A percentile compares a stretch with the other conserved stretches of the same genome.
phyloP scores from a whole-genome alignment of 1,284 basidiomycete genomes.

The Leccinum subrobustum region DNA sequence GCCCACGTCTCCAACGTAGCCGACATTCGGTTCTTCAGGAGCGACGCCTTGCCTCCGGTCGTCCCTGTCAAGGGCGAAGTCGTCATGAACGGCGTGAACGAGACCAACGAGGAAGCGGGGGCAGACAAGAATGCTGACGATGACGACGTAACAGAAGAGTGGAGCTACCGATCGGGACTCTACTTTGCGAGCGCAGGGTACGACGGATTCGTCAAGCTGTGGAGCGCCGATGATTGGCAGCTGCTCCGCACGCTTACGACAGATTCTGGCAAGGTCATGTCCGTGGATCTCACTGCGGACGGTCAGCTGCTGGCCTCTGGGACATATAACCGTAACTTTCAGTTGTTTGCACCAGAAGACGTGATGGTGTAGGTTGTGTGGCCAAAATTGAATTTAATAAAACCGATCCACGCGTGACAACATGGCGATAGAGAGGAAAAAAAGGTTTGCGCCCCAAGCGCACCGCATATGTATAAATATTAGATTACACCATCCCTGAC shows the following conservation, averaged over 20 bases:
- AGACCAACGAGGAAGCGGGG: constrained; percentile 20
- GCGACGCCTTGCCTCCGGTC: constrained; percentile 40
- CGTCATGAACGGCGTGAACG: constrained; percentile 35
- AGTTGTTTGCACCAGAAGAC: constrained; percentile 79
- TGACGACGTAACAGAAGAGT: constrained; percentile 46
- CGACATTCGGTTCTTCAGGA: constrained; percentile 91
- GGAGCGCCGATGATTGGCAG: constrained; percentile 99
- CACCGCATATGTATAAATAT: constrained; percentile 23
- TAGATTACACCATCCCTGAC: constrained; percentile 71
- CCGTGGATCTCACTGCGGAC: constrained; percentile 85
- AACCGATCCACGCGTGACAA: constrained; percentile 13
- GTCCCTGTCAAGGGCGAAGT: constrained; percentile 35
- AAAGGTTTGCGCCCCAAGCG: constrained; percentile 6
- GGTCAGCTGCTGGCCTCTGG: constrained; percentile 86
- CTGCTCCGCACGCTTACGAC: constrained; percentile 85
- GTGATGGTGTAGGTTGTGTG: constrained; percentile 31
- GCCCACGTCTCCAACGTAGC: constrained; percentile 94
- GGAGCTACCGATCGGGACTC: constrained; percentile 79
- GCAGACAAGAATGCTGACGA: constrained; percentile 33
- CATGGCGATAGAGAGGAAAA: constrained; percentile 14
- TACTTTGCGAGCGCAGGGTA: constrained; percentile 95
- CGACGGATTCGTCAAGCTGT: constrained; percentile 93
- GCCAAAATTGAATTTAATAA: constrained; percentile 26
- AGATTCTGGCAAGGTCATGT: constrained; percentile 98
- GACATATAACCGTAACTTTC: constrained; percentile 92